These are phyloP conservation scores for Saxophila tyrrhenica DNA, from an alignment of 495 filamentous ascomycete species.

Conservation along the genomic window DNA sequence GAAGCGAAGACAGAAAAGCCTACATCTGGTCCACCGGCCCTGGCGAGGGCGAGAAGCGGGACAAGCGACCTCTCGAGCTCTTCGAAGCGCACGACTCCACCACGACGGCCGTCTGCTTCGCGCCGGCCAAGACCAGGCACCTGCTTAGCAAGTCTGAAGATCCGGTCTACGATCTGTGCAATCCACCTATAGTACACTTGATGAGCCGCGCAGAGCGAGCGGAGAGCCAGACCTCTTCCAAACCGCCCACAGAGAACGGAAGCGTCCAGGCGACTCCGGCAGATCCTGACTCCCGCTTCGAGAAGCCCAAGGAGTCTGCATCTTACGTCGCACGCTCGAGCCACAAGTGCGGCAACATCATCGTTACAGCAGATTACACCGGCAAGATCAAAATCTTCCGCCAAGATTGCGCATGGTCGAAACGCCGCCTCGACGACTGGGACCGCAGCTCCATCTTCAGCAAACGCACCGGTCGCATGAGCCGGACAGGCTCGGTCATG, in stretches of 20 bases:
- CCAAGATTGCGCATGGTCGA: slow-evolving; percentile 74
- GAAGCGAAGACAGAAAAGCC: slow-evolving; percentile 78
- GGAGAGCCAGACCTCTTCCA: slow-evolving; percentile 37
- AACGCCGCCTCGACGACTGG: slow-evolving; percentile 47
- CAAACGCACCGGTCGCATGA: slow-evolving; percentile 46
- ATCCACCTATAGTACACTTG: slow-evolving; percentile 83
- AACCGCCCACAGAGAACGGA: slow-evolving; percentile 20
- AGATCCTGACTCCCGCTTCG: slow-evolving; percentile 32
- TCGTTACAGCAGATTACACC: slow-evolving; percentile 79
- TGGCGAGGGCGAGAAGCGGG: slow-evolving; percentile 53
- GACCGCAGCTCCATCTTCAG: slow-evolving; percentile 69
- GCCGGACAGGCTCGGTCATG: slow-evolving; percentile 52
- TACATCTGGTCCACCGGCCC: slow-evolving; percentile 75
- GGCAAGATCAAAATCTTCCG: slow-evolving; percentile 89
- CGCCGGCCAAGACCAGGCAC: slow-evolving; percentile 67
- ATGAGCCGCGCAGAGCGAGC: slow-evolving; percentile 62
- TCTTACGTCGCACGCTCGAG: slow-evolving; percentile 57
- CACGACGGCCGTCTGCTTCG: slow-evolving; percentile 77
- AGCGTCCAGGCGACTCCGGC: slow-evolving; percentile 17
- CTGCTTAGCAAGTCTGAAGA: slow-evolving; percentile 71
- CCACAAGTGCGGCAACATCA: slow-evolving; percentile 80
- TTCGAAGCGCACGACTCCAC: slow-evolving; percentile 85
- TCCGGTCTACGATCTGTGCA: slow-evolving; percentile 90
- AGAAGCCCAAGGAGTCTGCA: slow-evolving; percentile 48
- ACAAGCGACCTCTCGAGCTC: slow-evolving; percentile 70